A percentile compares a stretch with the other conserved stretches of the same genome.
These are phyloP conservation scores for Arachnomyces sp. DNA, from an alignment of 2,329 filamentous ascomycete species.

Conservation along the genomic window DNA sequence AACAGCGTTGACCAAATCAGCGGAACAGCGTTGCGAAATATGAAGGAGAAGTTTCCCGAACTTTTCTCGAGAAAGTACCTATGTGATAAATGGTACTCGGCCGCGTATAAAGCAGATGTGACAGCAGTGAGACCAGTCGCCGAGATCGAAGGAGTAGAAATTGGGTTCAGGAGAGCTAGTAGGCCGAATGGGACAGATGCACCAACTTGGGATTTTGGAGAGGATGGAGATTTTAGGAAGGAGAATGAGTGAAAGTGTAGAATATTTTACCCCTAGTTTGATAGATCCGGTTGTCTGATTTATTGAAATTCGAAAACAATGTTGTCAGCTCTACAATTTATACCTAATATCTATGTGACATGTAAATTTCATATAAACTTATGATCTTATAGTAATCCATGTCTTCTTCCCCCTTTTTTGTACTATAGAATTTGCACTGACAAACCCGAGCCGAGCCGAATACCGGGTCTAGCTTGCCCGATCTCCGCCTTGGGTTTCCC, in stretches of 20 bases:
- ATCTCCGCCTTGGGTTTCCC: too few relatives aligned
- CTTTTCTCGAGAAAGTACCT: slow-evolving; percentile 44
- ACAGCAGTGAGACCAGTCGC: slow-evolving; percentile 41
- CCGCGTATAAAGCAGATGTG: slow-evolving; percentile 40
- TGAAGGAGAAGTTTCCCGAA: slow-evolving; percentile 47
- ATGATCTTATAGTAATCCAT: too few relatives aligned
- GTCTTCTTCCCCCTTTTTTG: too few relatives aligned
- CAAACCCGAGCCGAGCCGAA: too few relatives aligned
- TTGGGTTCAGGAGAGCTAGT: slow-evolving; percentile 41
- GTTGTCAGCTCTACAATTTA: too few relatives aligned
- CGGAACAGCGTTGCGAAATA: slow-evolving; percentile 48
- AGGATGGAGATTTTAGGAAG: slow-evolving; percentile 22
- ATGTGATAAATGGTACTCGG: slow-evolving; percentile 44
- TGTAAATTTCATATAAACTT: too few relatives aligned
- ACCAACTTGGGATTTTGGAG: slow-evolving; percentile 37
- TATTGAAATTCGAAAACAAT: too few relatives aligned
- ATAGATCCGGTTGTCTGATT: not conserved
- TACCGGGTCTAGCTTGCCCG: too few relatives aligned
- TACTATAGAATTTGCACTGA: too few relatives aligned
- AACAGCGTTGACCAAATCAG: slow-evolving; percentile 61
- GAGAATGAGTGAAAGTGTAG: slow-evolving; percentile 4
- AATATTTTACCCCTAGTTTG: slow-evolving; percentile 3
- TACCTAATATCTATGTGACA: too few relatives aligned
- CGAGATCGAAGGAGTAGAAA: slow-evolving; percentile 41
- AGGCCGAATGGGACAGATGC: slow-evolving; percentile 47